Evolutionary conservation across 768 basidiomycete genomes (phyloP).

Genomic region (Trametopsis cervina): DNA sequence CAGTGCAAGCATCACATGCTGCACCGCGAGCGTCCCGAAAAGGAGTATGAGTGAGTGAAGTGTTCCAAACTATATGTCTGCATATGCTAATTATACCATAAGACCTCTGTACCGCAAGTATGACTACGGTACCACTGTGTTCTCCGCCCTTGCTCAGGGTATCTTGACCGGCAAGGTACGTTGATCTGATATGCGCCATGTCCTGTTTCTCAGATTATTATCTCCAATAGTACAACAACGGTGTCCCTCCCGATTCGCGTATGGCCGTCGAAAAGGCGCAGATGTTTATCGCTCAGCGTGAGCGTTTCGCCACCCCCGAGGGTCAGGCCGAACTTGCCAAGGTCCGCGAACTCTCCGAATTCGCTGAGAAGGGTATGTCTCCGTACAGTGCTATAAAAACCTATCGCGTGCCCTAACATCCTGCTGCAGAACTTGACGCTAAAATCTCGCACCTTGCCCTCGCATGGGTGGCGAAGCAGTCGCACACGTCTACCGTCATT

Average conservation of each 20-base stretch:
- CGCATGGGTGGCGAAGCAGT: constrained; percentile 63
- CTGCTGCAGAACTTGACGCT: constrained; percentile 41
- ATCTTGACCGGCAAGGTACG: constrained; percentile 70
- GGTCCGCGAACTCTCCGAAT: constrained; percentile 54
- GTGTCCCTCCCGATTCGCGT: constrained; percentile 69
- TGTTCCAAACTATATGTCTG: too few relatives aligned
- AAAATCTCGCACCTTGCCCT: constrained; percentile 62
- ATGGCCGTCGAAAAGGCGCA: constrained; percentile 51
- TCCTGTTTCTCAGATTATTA: too few relatives aligned
- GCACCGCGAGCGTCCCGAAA: constrained; percentile 75
- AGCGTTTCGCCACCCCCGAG: constrained; percentile 44
- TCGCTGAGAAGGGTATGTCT: constrained; percentile 46
- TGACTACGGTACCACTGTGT: constrained; percentile 61
- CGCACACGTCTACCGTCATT: constrained; percentile 60
- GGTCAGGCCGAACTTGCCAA: constrained; percentile 65
- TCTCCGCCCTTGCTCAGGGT: constrained; percentile 64
- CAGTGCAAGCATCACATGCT: constrained; percentile 74
- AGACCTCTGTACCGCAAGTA: constrained; percentile 62
- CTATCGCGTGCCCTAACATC: constrained; percentile 2
- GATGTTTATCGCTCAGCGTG: constrained; percentile 22
- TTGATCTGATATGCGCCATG: too few relatives aligned
- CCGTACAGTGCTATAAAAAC: background rate
- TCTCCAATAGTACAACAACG: constrained; percentile 53
- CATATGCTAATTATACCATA: too few relatives aligned
- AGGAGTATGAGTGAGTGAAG: constrained; percentile 52